Base-by-base conservation (phyloP, 1,139 yeast species). In the Hemisphaericaspora subhashii region DNA sequence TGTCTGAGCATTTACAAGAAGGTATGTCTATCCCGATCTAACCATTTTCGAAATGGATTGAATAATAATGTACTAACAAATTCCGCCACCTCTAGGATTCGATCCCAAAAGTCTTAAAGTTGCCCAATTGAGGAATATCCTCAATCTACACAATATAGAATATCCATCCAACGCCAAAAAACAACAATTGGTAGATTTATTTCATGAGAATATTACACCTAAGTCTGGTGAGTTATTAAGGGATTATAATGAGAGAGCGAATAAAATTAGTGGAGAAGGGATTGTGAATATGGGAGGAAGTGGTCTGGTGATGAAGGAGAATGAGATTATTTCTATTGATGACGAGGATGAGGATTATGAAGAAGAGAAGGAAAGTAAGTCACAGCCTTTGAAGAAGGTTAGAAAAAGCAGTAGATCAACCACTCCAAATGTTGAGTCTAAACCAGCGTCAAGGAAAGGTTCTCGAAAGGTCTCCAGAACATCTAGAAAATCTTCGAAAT, bases 151-250 rank as follows among this genome's bases (percentile, higher is more conserved):
- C 55, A 67, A 72, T n/a, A 68, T 87, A 16, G 60, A 62, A 7
- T 81, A 70, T 53, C 73, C 83, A 0, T 68, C 85, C 4, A 71
- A 76, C 37, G 80, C 86, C 8, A 83, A 80, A 53, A 88, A 88
- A 58, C 60, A 74, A 4, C 78, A 75, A 8, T 66, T 86, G 42
- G 60, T 86, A 7, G 66, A 64, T 13, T 54, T 83, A 5, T 86
- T 81, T 55, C 61, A 70, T 13, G 55, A 62, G 3, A 56, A 77
- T n/a, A 65, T 86, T 33, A 54, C 57, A 10, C 71, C 78, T 0
- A 59, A 64, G 10, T 63, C 77, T 2, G 51, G 54, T 0, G 46
- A 53, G 30, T 53, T 75, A 28, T 54, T 72, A 35, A 50, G 44
- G 8, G 48, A 47, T 10, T 48, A 47, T 39, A 44, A 47, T 13